Evolutionary conservation across 371 early-diverging fungal species (phyloP), one percentile per base, ranked within the genome.

Genomic region (Apophysomyces sp.): DNA sequence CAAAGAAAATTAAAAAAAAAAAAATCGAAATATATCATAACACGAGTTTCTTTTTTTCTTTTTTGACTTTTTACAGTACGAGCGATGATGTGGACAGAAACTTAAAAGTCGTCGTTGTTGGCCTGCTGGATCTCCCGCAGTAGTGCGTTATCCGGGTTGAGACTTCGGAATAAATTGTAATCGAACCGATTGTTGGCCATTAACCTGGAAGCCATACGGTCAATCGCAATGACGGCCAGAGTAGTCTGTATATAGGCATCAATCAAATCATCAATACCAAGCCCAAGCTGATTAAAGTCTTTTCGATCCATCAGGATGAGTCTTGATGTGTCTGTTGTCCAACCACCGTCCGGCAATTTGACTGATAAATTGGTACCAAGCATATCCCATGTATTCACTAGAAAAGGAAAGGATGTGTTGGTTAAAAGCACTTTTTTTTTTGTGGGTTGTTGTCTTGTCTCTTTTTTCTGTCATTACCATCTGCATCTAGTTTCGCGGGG

Each of bases 161-260:
- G 76, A 7, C 90, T 92, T 63, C 86, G 84, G 76, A 94, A 96
- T 4, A 94, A 73, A 53, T 91, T 85, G 65, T 87, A 84, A 58
- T 95, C 91, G 72, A 95, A 94, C 30, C 74, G 69, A 15, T 77
- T 86, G 30, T 73, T 69, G 21, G 82, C 81, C 88, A 93, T 89
- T 21, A 94, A 66, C 31, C 90, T 73, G 52, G 81, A 81, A 9
- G 90, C 82, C 93, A 95, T 92, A 66, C 88, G 89, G 71, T 95
- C 96, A 61, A 96, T 94, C 13, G 94, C 94, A 71, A 95, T 92
- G 3, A 95, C 93, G 9, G 89, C 85, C 28, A 94, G 70, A 4
- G 93, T 90, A 1, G 96, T 95, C 69, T 96, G 97, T 65, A 96
- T 92, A 65, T 94, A 95, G 3, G 94, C 94, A 69, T 95, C 95